These are phyloP conservation scores for Diplocarpon mali DNA, from an alignment of 2,329 filamentous ascomycete species.

Conservation along the genomic window DNA sequence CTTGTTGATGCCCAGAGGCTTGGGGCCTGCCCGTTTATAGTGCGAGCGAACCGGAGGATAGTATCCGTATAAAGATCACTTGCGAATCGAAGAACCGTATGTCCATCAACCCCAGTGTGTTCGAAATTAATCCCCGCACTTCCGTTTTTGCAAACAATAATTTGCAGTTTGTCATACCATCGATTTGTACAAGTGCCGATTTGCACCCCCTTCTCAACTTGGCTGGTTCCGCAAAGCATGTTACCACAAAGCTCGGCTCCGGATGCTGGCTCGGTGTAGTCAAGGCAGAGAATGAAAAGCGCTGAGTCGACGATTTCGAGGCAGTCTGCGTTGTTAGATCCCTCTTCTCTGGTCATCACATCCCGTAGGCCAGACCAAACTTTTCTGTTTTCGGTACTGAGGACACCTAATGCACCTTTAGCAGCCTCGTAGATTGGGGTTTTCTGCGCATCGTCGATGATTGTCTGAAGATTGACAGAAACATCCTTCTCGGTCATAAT, in stretches of 20 bases:
- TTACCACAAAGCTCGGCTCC: slow-evolving; percentile 87
- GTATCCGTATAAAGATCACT: slow-evolving; percentile 97
- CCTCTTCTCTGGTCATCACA: slow-evolving; percentile 71
- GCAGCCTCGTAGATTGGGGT: slow-evolving; percentile 88
- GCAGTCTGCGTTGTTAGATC: slow-evolving; percentile 91
- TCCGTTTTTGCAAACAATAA: slow-evolving; percentile 98
- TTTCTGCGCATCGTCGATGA: slow-evolving; percentile 81
- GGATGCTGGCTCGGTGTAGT: slow-evolving; percentile 77
- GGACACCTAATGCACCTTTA: slow-evolving; percentile 84
- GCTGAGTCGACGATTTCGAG: slow-evolving; percentile 93
- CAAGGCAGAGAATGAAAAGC: slow-evolving; percentile 82
- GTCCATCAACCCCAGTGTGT: slow-evolving; percentile 93
- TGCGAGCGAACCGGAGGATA: slow-evolving; percentile 86
- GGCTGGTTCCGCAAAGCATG: slow-evolving; percentile 93
- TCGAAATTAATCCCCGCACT: slow-evolving; percentile 99
- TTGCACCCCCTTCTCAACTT: slow-evolving; percentile 86
- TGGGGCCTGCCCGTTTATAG: slow-evolving; percentile 88
- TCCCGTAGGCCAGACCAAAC: slow-evolving; percentile 89
- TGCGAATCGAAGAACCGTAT: slow-evolving; percentile 91
- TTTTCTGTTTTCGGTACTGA: slow-evolving; percentile 94
- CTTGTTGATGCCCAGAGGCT: slow-evolving; percentile 84
- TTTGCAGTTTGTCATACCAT: slow-evolving; percentile 99
- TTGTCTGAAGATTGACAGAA: slow-evolving; percentile 80
- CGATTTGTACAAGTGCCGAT: slow-evolving; percentile 96
- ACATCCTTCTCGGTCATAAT: slow-evolving; percentile 98